phyloP scores from a whole-genome alignment of 2,329 filamentous ascomycete genomes.

The Alternaria gansuensis region DNA sequence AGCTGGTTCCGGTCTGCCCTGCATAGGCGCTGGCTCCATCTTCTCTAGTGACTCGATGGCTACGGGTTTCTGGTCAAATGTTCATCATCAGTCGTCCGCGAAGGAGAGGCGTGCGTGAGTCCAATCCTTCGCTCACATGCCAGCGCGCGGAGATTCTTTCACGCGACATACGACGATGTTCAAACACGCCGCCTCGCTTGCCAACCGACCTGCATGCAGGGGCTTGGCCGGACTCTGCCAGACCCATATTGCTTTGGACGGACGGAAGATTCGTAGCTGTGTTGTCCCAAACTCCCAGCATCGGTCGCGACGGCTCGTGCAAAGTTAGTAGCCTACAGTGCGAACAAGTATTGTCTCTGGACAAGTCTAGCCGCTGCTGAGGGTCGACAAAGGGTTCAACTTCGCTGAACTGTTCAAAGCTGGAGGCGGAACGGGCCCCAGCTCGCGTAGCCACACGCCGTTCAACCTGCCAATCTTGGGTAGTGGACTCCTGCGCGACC shows the following conservation, averaged over 20 bases:
- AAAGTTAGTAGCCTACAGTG: not conserved
- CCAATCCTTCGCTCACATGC: slow-evolving; percentile 11
- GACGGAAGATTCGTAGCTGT: slow-evolving; percentile 1
- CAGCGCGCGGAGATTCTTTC: slow-evolving; percentile 9
- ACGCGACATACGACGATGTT: slow-evolving; percentile 6
- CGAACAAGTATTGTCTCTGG: not conserved
- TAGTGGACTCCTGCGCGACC: slow-evolving; percentile 10
- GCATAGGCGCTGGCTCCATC: slow-evolving; percentile 17
- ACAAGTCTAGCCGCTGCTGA: not conserved
- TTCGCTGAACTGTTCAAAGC: not conserved
- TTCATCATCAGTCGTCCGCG: slow-evolving; percentile 20
- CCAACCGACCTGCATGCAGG: slow-evolving; percentile 31
- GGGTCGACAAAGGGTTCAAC: not conserved
- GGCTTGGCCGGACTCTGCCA: slow-evolving; percentile 11
- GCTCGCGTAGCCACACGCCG: not conserved
- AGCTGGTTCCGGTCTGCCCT: slow-evolving; percentile 3
- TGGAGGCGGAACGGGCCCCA: not conserved
- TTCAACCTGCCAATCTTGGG: slow-evolving; percentile 12
- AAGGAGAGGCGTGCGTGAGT: slow-evolving; percentile 14
- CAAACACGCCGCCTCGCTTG: slow-evolving; percentile 30
- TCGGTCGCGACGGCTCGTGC: not conserved
- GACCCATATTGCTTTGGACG: slow-evolving; percentile 10
- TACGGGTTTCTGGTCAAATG: slow-evolving; percentile 13
- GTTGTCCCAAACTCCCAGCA: not conserved
- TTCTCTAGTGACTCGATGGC: slow-evolving; percentile 29